These are phyloP conservation scores for Phyllosticta citrichinensis DNA, from an alignment of 2,329 filamentous ascomycete species.

Conservation along the genomic window DNA sequence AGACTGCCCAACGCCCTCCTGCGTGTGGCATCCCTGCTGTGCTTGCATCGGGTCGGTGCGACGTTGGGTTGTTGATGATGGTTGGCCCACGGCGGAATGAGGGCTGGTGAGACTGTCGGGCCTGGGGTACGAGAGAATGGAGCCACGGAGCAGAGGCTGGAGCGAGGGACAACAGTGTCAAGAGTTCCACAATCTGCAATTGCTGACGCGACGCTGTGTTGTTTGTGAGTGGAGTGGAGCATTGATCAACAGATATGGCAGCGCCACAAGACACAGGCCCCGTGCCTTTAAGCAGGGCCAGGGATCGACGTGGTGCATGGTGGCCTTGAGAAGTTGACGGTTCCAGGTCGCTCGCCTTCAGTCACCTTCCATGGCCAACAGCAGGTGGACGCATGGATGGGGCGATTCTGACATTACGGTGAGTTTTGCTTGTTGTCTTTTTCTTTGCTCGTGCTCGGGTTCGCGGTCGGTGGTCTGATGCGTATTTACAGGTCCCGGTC, in stretches of 20 bases:
- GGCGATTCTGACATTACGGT: neutral
- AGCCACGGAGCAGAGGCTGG: neutral
- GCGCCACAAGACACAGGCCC: neutral
- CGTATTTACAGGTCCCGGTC: neutral
- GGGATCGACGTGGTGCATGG: neutral
- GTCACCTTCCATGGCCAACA: neutral
- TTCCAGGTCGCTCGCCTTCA: neutral
- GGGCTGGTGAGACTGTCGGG: neutral
- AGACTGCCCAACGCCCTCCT: neutral
- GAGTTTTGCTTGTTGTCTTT: neutral
- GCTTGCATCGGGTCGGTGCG: constrained; percentile 4
- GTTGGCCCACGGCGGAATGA: neutral
- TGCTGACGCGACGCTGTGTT: neutral
- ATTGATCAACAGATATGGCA: neutral
- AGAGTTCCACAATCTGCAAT: neutral
- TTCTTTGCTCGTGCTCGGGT: neutral
- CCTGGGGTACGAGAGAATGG: neutral
- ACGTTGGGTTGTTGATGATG: neutral
- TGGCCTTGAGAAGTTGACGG: neutral
- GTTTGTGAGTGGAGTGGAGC: neutral
- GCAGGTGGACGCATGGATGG: neutral
- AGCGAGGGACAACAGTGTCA: neutral
- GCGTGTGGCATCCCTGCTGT: constrained; percentile 8
- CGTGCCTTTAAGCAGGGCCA: neutral
- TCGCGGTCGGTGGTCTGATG: neutral